These are phyloP conservation scores for Phoma sp. DNA, from an alignment of 2,329 filamentous ascomycete species.

Conservation along the genomic window DNA sequence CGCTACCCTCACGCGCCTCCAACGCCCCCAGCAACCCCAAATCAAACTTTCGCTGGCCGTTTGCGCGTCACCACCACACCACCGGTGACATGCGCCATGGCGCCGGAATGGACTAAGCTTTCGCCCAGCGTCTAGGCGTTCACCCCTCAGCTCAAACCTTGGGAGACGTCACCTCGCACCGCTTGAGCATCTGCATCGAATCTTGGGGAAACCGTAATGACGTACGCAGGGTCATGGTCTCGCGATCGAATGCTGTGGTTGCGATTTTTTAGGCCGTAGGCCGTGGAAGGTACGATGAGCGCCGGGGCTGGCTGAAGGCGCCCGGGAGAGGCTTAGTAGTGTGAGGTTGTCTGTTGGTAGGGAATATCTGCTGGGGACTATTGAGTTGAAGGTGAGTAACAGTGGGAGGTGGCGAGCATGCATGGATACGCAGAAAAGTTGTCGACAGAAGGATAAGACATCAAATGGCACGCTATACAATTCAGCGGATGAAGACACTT, in stretches of 20 bases:
- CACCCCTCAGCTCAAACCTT: conserved; percentile 6
- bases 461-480: no score
- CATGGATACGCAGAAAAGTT: not conserved
- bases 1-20: not conserved
- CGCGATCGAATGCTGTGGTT: not conserved
- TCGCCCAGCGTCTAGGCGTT: not conserved
- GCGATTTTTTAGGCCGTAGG: not conserved
- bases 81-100: conserved; percentile 12
- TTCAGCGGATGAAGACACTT: no score
- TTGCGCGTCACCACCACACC: not conserved
- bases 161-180: conserved; percentile 6
- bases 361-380: no score
- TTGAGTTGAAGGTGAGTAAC: no score
- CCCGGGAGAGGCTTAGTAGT: no score
- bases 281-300: not conserved
- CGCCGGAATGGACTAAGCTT: conserved; percentile 2
- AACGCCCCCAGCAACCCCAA: not conserved
- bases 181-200: not conserved
- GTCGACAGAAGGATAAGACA: not conserved
- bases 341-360: no score
- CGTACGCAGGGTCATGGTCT: not conserved
- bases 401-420: not conserved
- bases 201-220: not conserved
- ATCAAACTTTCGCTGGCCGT: not conserved
- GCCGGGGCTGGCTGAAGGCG: no score